Conservation (phyloP, 176 grass and related monocot genomes). For the sorghum (Sorghum bicolor) region DNA sequence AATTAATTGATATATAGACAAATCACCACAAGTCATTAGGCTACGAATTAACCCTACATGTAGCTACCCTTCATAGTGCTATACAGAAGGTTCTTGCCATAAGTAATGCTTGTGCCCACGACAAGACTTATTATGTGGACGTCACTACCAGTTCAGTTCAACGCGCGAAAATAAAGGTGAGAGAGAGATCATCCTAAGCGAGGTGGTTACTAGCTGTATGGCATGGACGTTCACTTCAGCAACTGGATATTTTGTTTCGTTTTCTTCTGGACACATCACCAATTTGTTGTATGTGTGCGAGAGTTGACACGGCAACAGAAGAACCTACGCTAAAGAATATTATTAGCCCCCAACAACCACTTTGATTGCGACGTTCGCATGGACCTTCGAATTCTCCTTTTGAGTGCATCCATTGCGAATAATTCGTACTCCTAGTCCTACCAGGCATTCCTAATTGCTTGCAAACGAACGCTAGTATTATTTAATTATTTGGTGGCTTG, state of each 20-base stretch:
- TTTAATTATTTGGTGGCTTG: not conserved
- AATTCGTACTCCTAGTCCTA: not conserved
- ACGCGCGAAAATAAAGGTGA: slow-evolving; percentile 10
- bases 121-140: not conserved
- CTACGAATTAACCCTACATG: not conserved
- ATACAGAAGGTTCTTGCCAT: not conserved
- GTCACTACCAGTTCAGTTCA: not conserved
- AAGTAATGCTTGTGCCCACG: not conserved
- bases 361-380: slow-evolving; percentile 19
- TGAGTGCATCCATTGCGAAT: not conserved
- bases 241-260: not conserved
- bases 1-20: not conserved
- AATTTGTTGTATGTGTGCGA: not conserved
- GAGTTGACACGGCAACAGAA: slow-evolving; percentile 12
- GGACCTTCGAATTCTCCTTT: not conserved
- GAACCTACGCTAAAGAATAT: not conserved
- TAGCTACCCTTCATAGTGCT: not conserved
- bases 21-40: not conserved
- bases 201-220: slow-evolving; percentile 18
- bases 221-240: not conserved
- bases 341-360: slow-evolving; percentile 23
- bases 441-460: not conserved
- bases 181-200: not conserved
- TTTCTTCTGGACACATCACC: not conserved
- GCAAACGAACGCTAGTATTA: not conserved